Conservation (phyloP, 306 rosid genomes). For the Trifolium repens region DNA sequence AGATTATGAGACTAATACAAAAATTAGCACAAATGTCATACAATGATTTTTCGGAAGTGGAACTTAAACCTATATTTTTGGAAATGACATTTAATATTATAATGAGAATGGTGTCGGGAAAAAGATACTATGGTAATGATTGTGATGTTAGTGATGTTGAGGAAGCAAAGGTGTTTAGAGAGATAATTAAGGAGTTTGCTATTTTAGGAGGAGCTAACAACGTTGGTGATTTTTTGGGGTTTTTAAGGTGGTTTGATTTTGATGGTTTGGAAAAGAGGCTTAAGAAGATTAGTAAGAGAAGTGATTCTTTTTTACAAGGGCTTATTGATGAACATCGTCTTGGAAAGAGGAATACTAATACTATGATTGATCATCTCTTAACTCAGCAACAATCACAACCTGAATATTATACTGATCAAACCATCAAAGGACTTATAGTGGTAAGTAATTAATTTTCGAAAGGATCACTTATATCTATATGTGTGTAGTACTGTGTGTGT, state of each 20-base stretch:
- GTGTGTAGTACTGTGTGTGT: too few relatives aligned
- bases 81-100: conserved; percentile 56
- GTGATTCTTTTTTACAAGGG: conserved; percentile 52
- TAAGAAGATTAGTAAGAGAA: conserved; percentile 30
- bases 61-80: conserved; percentile 39
- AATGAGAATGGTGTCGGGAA: conserved; percentile 65
- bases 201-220: conserved; percentile 39
- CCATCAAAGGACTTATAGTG: conserved; percentile 55
- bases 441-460: conserved; percentile 38
- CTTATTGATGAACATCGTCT: conserved; percentile 57
- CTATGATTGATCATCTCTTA: conserved; percentile 58
- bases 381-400: conserved; percentile 48
- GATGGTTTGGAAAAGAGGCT: conserved; percentile 40
- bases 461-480: too few relatives aligned
- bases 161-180: conserved; percentile 46
- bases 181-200: conserved; percentile 23
- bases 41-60: conserved; percentile 41
- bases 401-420: conserved; percentile 49
- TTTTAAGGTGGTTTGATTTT: conserved; percentile 50
- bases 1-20: conserved; percentile 41
- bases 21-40: conserved; percentile 35
- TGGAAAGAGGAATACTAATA: conserved; percentile 21
- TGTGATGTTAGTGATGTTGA: conserved; percentile 46
- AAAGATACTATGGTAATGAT: conserved; percentile 55
- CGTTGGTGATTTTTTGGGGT: conserved; percentile 49